Percentiles rank a stretch among this genome's conserved stretches.
Conservation (phyloP, 2,329 filamentous ascomycete genomes). For the Pseudocercospora eumusae region DNA sequence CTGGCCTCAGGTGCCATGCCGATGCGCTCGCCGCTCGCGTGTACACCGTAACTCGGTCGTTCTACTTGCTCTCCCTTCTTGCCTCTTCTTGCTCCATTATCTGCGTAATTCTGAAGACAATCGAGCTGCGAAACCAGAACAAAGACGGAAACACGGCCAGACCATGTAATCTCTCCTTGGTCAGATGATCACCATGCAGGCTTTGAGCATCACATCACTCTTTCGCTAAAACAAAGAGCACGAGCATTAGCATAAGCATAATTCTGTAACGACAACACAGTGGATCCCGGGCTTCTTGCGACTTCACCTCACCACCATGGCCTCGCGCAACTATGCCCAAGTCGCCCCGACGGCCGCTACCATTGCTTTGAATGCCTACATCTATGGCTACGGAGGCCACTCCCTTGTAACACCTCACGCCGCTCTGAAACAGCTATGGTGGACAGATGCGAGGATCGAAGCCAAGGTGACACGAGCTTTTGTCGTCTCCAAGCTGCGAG, state of each 20-base stretch:
- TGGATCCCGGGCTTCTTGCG: slow-evolving; percentile 4
- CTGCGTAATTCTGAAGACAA: slow-evolving; percentile 8
- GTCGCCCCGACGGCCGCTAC: slow-evolving; percentile 41
- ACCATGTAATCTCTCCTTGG: slow-evolving; percentile 7
- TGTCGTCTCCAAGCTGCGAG: slow-evolving; percentile 64
- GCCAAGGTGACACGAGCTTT: slow-evolving; percentile 68
- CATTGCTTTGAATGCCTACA: slow-evolving; percentile 52
- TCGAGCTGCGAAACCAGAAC: not conserved
- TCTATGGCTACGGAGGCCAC: slow-evolving; percentile 54
- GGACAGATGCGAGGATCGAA: slow-evolving; percentile 70
- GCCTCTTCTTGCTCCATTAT: not conserved
- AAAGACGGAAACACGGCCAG: not conserved
- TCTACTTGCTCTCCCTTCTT: slow-evolving; percentile 1
- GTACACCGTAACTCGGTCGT: slow-evolving; percentile 27
- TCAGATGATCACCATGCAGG: slow-evolving; percentile 3
- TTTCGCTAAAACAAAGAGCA: slow-evolving; percentile 4
- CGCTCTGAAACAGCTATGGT: slow-evolving; percentile 62
- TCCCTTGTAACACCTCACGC: slow-evolving; percentile 53
- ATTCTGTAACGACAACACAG: slow-evolving; percentile 7
- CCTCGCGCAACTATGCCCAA: slow-evolving; percentile 40
- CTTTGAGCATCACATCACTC: slow-evolving; percentile 7
- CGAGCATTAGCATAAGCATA: slow-evolving; percentile 12
- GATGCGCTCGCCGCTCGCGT: slow-evolving; percentile 26
- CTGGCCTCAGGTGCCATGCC: slow-evolving; percentile 19
- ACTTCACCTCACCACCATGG: slow-evolving; percentile 28